These are phyloP conservation scores for Cystobasidium ongulense DNA, from an alignment of 768 basidiomycete species.

Conservation along the genomic window DNA sequence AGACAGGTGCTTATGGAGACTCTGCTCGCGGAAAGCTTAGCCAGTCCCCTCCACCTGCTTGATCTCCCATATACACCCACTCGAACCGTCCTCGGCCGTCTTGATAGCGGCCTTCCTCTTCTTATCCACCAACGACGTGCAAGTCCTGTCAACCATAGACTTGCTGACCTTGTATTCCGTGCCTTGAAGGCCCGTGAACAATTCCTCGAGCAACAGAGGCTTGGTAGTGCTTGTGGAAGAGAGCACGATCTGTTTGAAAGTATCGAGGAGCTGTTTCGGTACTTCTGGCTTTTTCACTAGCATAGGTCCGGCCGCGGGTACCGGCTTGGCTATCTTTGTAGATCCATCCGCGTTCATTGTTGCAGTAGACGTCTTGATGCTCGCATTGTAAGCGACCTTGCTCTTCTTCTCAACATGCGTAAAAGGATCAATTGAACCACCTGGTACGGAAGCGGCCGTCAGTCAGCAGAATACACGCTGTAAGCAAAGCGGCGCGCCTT, in stretches of 20 bases:
- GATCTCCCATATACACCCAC: constrained; percentile 19
- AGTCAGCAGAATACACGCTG: not conserved
- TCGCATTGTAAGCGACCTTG: not conserved
- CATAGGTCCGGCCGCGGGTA: constrained; percentile 1
- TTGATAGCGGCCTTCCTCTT: constrained; percentile 26
- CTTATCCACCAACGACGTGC: constrained; percentile 5
- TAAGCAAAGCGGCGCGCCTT: not conserved
- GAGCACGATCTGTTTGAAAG: constrained; percentile 12
- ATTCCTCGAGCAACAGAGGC: constrained; percentile 26
- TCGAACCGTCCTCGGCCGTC: not conserved
- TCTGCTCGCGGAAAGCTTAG: no score
- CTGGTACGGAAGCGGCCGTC: not conserved
- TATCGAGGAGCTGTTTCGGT: not conserved
- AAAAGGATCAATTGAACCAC: constrained; percentile 36
- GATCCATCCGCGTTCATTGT: not conserved
- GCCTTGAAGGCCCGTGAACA: not conserved
- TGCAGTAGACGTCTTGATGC: not conserved
- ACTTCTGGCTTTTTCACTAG: constrained; percentile 1
- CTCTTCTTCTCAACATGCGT: constrained; percentile 31
- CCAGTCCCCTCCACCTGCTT: not conserved
- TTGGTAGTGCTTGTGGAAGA: not conserved
- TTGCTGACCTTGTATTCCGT: not conserved
- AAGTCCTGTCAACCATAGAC: not conserved
- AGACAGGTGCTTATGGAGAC: no score
- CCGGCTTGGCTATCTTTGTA: not conserved